Base-by-base conservation (phyloP, 768 basidiomycete genomes). In the Termitomyces sp. region DNA sequence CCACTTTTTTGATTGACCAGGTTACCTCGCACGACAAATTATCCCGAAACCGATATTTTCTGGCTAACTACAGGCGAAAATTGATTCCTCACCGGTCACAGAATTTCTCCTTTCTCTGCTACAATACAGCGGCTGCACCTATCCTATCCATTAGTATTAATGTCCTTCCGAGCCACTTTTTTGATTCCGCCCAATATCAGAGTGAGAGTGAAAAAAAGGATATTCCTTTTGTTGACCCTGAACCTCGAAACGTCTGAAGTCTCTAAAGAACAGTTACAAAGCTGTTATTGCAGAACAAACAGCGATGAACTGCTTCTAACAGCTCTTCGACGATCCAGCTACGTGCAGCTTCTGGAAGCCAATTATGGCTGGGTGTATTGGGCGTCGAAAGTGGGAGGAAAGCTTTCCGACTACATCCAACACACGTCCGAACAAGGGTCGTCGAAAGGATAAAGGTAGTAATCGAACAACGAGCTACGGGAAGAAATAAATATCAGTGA, bases 391-490 rank as follows among this genome's bases (percentile, higher is more conserved):
- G 70, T n/a, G 89, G 83, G 13, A 88, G 74, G 61, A 91, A 82
- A 18, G 89, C 88, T 68, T 92, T 93, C 58, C 90, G 79, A 63
- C 81, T 81, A 64, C 91, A 94, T 46, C 89, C 88, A 27, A 91
- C 73, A 66, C 91, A 94, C 16, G 90, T 91, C 54, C 89, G 80
- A 33, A 90, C 86, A 68, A 76, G 76, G 13, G 89, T 79, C 46
- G 89, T 91, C n/a, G 88, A 79, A 29, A 93, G 76, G 53, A 93
- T 81, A 67, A 89, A 86, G 22, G 87, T 86, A 36, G 91, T 93
- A 46, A 91, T 76, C 11, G 89, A 88, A 66, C 91, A 93, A 29
- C 91, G 85, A 47, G 77, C 91, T 92, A 61, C 32, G 41, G 38
- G 57, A 42, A 45, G 27, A 44, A 29, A n/a, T n/a, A n/a, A 43